phyloP scores from a whole-genome alignment of 495 filamentous ascomycete genomes.

The Hyaloscypha finlandica region DNA sequence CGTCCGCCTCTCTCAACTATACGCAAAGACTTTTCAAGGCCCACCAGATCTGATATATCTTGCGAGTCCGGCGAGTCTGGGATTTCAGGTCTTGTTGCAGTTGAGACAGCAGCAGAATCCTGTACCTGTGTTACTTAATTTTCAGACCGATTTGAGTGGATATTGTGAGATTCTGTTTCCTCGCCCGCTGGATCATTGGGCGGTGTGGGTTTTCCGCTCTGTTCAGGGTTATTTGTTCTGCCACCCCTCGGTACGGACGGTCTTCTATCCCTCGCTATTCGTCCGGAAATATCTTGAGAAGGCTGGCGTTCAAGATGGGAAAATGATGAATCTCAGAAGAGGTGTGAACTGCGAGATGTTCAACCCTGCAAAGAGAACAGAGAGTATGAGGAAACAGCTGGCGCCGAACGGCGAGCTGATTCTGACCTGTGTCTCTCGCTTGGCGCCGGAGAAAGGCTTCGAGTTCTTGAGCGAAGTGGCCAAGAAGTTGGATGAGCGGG shows the following conservation, averaged over 20 bases:
- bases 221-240: conserved; percentile 63
- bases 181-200: conserved; percentile 52
- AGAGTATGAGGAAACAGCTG: conserved; percentile 46
- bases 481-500: conserved; percentile 47
- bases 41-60: conserved; percentile 61
- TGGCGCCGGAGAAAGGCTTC: conserved; percentile 68
- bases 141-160: conserved; percentile 65
- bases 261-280: conserved; percentile 63
- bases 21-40: conserved; percentile 48
- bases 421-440: conserved; percentile 57
- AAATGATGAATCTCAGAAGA: conserved; percentile 55
- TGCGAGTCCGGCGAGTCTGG: conserved; percentile 63
- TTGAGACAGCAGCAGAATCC: conserved; percentile 49
- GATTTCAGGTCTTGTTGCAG: conserved; percentile 64
- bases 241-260: conserved; percentile 54
- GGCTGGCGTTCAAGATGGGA: conserved; percentile 47
- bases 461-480: conserved; percentile 58
- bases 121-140: conserved; percentile 60
- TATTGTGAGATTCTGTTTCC: conserved; percentile 65
- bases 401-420: conserved; percentile 61
- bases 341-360: conserved; percentile 63
- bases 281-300: conserved; percentile 56
- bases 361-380: conserved; percentile 48
- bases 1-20: conserved; percentile 56
- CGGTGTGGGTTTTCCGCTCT: conserved; percentile 52